Base-by-base conservation (phyloP, 1,139 yeast genomes). In the Geotrichum klebahnii region DNA sequence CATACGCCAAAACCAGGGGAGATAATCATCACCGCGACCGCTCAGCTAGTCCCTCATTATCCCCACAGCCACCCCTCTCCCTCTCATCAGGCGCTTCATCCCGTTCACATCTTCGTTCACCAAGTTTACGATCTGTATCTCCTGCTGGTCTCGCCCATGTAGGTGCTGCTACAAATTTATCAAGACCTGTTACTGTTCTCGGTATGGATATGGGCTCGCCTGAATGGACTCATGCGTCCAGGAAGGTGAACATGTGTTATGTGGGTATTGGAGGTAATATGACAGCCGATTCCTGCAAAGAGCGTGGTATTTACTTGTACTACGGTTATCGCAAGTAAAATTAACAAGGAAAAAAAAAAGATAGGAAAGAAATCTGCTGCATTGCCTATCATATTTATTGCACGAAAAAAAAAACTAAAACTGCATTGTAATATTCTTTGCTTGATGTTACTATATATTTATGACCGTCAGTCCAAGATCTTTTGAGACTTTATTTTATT, bases 251-350 rank as follows among this genome's bases (percentile, higher is more conserved):
- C 54, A 58, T 66, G 57, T 61, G 66, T 36, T 61, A 59, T 47
- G 60, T 65, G 45, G 68, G 68, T 19, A 57, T 64, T 46, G 70
- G 68, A 5, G 69, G 68, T 5, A 60, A 56, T 37, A 53, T 54
- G 43, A 56, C 61, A 5, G 54, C 57, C 5, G 64, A 59, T n/a
- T 59, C 65, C 8, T 56, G 59, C 44, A 59, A 58, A 37, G 67
- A 62, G 49, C 62, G 67, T 31, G 72, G 72, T 12, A 64, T 68
- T 51, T 67, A 67, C 53, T 59, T 66, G 43, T 68, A 68, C 54
- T 68, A 68, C 46, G 66, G 62, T 32, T 61, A 59, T 46, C 63
- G 53, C 44, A 50, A 46, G 42, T 50, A 44, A 29, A 34, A n/a
- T n/a, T n/a, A n/a, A n/a, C n/a, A n/a, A n/a, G n/a, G n/a, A n/a